Evolutionary conservation across 495 filamentous ascomycete genomes (phyloP).

Genomic region (Evernia prunastri): DNA sequence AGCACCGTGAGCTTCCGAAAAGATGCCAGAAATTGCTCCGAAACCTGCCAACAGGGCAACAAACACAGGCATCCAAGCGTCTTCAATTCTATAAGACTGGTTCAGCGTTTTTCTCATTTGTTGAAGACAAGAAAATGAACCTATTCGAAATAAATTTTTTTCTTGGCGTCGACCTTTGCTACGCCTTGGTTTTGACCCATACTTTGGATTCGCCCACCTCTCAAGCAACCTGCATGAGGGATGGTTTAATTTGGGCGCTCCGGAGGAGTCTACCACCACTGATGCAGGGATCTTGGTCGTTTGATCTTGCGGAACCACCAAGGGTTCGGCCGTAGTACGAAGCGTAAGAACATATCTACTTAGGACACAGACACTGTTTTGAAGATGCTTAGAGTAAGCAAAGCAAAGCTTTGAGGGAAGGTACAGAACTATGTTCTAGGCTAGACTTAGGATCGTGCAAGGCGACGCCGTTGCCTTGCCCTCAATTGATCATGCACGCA

Average conservation of each 20-base stretch:
- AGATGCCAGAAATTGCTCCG: not conserved
- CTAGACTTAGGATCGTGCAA: too few relatives aligned
- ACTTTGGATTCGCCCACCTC: not conserved
- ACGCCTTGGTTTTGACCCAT: not conserved
- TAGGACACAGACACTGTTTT: too few relatives aligned
- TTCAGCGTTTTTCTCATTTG: not conserved
- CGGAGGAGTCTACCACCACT: not conserved
- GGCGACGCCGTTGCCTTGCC: too few relatives aligned
- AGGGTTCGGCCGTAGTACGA: too few relatives aligned
- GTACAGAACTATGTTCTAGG: too few relatives aligned
- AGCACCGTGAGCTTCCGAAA: not conserved
- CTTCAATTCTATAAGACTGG: not conserved
- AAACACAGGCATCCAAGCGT: not conserved
- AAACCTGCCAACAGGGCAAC: not conserved
- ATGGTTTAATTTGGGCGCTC: not conserved
- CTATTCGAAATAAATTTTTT: too few relatives aligned
- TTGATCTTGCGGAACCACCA: not conserved
- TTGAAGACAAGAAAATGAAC: not conserved
- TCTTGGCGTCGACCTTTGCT: not conserved
- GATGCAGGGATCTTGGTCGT: not conserved
- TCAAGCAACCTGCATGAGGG: not conserved
- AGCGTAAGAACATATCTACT: too few relatives aligned
- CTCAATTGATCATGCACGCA: too few relatives aligned
- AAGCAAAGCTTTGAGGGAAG: too few relatives aligned
- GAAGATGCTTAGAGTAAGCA: too few relatives aligned